Evolutionary conservation across 2,329 filamentous ascomycete species (phyloP).

Genomic region (Phaeophleospora eucalypticola): DNA sequence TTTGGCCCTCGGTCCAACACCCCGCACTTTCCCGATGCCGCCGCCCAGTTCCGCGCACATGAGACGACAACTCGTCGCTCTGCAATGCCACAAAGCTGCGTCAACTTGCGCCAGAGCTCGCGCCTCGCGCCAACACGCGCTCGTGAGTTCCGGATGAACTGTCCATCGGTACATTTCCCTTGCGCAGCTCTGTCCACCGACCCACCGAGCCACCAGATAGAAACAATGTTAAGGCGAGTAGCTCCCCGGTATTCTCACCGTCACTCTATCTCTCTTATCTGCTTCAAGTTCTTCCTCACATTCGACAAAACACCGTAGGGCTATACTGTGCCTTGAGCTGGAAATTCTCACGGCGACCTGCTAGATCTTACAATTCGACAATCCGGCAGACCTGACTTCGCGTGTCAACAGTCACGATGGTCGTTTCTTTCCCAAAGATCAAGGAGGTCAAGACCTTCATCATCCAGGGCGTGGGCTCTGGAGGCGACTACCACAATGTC

Average conservation of each 20-base stretch:
- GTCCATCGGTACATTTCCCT: slow-evolving; percentile 7
- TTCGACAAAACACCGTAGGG: too few species aligned
- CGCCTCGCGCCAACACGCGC: too few species aligned
- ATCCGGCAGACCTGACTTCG: too few species aligned
- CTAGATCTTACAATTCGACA: too few species aligned
- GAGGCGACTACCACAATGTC: slow-evolving; percentile 91
- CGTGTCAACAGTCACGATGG: slow-evolving; percentile 27
- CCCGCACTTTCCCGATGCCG: not conserved
- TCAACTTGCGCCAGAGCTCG: too few species aligned
- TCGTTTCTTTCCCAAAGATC: slow-evolving; percentile 66
- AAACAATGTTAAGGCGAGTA: not conserved
- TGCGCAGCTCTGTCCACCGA: slow-evolving; percentile 3
- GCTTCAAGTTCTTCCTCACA: too few species aligned
- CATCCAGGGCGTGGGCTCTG: slow-evolving; percentile 60
- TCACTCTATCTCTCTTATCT: not conserved
- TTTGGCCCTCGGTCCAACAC: slow-evolving; percentile 1
- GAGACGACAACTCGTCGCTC: too few species aligned
- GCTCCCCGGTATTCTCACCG: not conserved
- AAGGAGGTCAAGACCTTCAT: slow-evolving; percentile 70
- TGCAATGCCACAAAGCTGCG: too few species aligned
- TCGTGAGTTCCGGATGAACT: slow-evolving; percentile 2
- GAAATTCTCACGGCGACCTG: too few species aligned
- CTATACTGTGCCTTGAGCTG: too few species aligned
- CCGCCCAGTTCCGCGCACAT: too few species aligned
- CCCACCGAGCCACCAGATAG: not conserved